phyloP scores from a whole-genome alignment of 306 rosid species.

The Prunus mume region DNA sequence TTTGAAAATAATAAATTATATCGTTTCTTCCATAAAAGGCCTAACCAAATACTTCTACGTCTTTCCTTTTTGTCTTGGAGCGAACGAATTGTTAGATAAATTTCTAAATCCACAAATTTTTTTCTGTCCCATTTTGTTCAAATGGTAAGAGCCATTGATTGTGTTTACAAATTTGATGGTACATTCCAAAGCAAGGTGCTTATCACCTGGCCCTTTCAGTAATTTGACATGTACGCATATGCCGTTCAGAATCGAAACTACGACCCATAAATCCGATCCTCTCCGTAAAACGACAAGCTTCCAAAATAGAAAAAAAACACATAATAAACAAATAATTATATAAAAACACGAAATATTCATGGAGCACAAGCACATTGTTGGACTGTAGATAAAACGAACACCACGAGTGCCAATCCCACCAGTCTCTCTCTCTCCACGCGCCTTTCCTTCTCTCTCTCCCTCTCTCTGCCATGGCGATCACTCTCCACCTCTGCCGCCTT shows the following conservation, averaged over 20 bases:
- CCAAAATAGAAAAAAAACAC: not conserved
- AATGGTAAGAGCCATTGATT: not conserved
- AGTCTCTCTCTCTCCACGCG: not conserved
- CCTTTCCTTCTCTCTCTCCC: not conserved
- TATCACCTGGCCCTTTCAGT: not conserved
- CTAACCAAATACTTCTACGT: not conserved
- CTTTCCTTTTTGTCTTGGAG: not conserved
- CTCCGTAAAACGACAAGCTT: constrained; percentile 1
- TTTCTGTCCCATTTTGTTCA: not conserved
- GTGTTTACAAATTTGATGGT: not conserved
- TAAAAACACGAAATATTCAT: constrained; percentile 1
- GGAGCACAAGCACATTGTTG: constrained; percentile 10
- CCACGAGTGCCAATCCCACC: not conserved
- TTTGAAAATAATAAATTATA: no score
- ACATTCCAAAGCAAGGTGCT: not conserved
- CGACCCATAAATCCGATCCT: constrained; percentile 6
- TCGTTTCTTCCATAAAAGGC: no score
- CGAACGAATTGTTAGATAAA: not conserved
- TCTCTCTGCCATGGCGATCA: constrained; percentile 55
- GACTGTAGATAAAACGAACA: constrained; percentile 15
- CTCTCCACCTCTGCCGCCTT: constrained; percentile 56
- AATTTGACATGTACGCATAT: no score
- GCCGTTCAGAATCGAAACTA: constrained; percentile 11
- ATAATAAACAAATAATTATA: not conserved
- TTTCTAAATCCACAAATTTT: not conserved